Percentiles rank a stretch among this genome's conserved stretches.
phyloP scores from a whole-genome alignment of 2,329 filamentous ascomycete species.

The Chrysosporium keratinophilum region DNA sequence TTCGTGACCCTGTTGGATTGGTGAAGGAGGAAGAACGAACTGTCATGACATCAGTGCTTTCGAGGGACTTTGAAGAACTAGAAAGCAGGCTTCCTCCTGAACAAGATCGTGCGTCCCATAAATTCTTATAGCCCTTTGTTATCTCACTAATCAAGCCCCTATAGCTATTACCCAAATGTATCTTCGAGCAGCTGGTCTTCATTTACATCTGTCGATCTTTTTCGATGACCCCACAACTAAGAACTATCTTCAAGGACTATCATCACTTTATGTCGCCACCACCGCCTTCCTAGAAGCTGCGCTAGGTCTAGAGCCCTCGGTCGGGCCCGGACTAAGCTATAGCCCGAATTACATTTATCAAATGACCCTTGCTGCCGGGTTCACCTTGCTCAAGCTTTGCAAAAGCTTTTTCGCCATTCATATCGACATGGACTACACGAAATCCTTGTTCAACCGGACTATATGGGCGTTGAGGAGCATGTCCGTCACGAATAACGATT shows the following conservation, averaged over 20 bases:
- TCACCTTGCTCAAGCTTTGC: conserved; percentile 54
- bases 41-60: conserved; percentile 37
- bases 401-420: conserved; percentile 54
- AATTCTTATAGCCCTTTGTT: not conserved
- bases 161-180: conserved; percentile 39
- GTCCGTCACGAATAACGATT: conserved; percentile 53
- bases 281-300: conserved; percentile 40
- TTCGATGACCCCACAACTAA: conserved; percentile 40
- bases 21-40: conserved; percentile 37
- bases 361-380: conserved; percentile 55
- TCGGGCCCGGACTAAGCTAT: conserved; percentile 43
- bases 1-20: conserved; percentile 44
- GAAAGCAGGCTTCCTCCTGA: conserved; percentile 42
- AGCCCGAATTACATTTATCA: conserved; percentile 55
- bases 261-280: conserved; percentile 38
- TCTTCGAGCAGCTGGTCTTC: conserved; percentile 38
- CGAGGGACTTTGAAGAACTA: conserved; percentile 40
- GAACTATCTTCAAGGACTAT: conserved; percentile 38
- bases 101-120: conserved; percentile 30
- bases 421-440: conserved; percentile 47
- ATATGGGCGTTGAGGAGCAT: conserved; percentile 51
- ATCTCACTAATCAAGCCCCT: not conserved
- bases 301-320: conserved; percentile 35
- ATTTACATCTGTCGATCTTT: conserved; percentile 41
- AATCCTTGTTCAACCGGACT: conserved; percentile 48